These are phyloP conservation scores for Zoysia japonica DNA, from an alignment of 176 grass and related monocot genomes.

Conservation along the genomic window DNA sequence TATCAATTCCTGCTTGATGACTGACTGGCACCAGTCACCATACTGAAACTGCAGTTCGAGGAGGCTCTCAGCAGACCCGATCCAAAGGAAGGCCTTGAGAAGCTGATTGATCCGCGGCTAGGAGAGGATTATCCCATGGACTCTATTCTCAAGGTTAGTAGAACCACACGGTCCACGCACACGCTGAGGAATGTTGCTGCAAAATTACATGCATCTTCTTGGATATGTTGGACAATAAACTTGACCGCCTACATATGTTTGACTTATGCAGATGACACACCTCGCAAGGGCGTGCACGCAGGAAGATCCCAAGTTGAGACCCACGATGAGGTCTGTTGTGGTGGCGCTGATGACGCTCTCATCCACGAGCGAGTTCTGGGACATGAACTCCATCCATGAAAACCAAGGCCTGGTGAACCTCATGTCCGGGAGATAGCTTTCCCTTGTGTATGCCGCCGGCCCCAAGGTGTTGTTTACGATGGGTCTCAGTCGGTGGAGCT, in stretches of 20 bases:
- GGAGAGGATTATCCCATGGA: constrained; percentile 72
- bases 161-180: not conserved
- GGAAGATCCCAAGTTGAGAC: constrained; percentile 68
- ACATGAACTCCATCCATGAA: constrained; percentile 62
- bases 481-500: not conserved
- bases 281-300: constrained; percentile 82
- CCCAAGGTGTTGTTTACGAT: no score
- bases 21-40: not conserved
- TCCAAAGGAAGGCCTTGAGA: constrained; percentile 62
- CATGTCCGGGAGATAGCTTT: constrained; percentile 63
- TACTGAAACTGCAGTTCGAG: constrained; percentile 63
- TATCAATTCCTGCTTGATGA: constrained; percentile 12
- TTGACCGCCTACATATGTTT: not conserved
- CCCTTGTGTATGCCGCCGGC: no score
- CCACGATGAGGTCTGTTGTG: constrained; percentile 76
- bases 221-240: not conserved
- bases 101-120: constrained; percentile 64
- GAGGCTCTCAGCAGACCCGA: constrained; percentile 53
- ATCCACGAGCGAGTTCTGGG: constrained; percentile 75
- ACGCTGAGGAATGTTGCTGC: not conserved
- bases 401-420: constrained; percentile 67
- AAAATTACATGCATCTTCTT: not conserved
- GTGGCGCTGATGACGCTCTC: constrained; percentile 82
- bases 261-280: constrained; percentile 55
- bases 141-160: constrained; percentile 60